Percentiles rank a stretch among this genome's conserved stretches.
Conservation (phyloP, 2,329 filamentous ascomycete genomes). For the Scorias spongiosa region DNA sequence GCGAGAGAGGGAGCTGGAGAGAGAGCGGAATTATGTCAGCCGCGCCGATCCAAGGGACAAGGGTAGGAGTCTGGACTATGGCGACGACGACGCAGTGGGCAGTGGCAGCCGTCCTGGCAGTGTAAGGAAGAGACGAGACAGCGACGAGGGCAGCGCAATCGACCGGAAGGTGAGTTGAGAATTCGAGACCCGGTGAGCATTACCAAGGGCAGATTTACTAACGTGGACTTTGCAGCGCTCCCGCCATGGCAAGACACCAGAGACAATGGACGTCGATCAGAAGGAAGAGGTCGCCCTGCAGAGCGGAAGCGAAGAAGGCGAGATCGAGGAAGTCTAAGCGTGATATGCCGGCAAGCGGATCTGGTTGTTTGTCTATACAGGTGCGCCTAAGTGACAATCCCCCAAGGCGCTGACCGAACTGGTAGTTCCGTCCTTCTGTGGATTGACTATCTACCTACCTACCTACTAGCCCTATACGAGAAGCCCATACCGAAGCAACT, state of each 20-base stretch:
- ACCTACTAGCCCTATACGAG: too few relatives aligned
- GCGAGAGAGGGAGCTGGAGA: slow-evolving; percentile 75
- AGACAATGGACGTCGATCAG: slow-evolving; percentile 8
- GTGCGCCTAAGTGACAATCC: background rate
- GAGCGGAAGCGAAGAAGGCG: slow-evolving; percentile 90
- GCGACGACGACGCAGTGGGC: slow-evolving; percentile 44
- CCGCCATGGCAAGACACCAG: slow-evolving; percentile 10
- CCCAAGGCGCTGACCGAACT: too few relatives aligned
- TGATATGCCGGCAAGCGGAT: slow-evolving; percentile 1
- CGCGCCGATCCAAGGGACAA: slow-evolving; percentile 68
- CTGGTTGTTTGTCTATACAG: background rate
- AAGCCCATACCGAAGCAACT: too few relatives aligned
- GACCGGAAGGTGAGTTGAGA: slow-evolving; percentile 26
- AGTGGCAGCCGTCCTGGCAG: slow-evolving; percentile 37
- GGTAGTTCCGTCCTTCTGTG: too few relatives aligned
- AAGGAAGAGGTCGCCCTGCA: slow-evolving; percentile 49
- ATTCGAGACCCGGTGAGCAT: background rate
- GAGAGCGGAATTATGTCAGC: slow-evolving; percentile 69
- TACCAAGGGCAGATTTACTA: background rate
- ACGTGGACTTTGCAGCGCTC: slow-evolving; percentile 8
- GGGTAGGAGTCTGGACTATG: slow-evolving; percentile 82
- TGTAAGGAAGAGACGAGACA: slow-evolving; percentile 51
- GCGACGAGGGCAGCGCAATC: slow-evolving; percentile 35
- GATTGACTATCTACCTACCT: too few relatives aligned
- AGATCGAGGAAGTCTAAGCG: slow-evolving; percentile 65